Evolutionary conservation across 2,329 filamentous ascomycete genomes (phyloP), one percentile per base, ranked within the genome.

Genomic region (Colletotrichum trifolii): DNA sequence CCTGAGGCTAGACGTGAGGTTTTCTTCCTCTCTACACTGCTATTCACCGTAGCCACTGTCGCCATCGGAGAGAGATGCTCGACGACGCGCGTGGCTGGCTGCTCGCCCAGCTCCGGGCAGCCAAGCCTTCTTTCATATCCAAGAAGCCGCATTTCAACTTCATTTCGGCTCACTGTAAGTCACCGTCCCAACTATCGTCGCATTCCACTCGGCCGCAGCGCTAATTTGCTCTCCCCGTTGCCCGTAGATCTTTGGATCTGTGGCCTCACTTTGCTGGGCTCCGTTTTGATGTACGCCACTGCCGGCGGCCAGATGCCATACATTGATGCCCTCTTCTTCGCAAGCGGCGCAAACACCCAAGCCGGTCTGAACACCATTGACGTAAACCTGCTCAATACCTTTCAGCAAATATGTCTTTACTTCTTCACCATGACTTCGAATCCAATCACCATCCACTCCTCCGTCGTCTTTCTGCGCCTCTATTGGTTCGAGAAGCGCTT

Each of bases 401-500:
- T 91, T 67, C 91, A 93, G 74, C 91, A 96, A 78, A 76, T 92
- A 46, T 83, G 91, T 54, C 79, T 96, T 34, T 94, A 91, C 71
- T 72, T 94, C 7, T 83, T 92, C 45, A 82, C 90, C 4, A 89
- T 93, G 83, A 71, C 93, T 11, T 89, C 90, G 34, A 97, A 93
- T 54, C 94, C 94, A 0, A 96, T 97, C 67, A 89, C 91, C 50
- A 90, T 97, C 71, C 89, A 97, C 73, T 88, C 91, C 2, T 91
- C 88, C 48, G 93, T 99, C 48, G 96, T 99, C 8, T 95, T 97
- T 71, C 85, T 98, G 12, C 91, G 96, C 34, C 83, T 99, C 2
- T 97, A 97, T 78, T 99, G 95, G 95, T 99, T 99, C 75, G 94
- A 99, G 78, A 97, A 96, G 77, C 88, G 94, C 8, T 98, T 99